Evolutionary conservation across 1,284 basidiomycete species (phyloP), one percentile per base, ranked within the genome.

Genomic region (Fomitopsis betulina): DNA sequence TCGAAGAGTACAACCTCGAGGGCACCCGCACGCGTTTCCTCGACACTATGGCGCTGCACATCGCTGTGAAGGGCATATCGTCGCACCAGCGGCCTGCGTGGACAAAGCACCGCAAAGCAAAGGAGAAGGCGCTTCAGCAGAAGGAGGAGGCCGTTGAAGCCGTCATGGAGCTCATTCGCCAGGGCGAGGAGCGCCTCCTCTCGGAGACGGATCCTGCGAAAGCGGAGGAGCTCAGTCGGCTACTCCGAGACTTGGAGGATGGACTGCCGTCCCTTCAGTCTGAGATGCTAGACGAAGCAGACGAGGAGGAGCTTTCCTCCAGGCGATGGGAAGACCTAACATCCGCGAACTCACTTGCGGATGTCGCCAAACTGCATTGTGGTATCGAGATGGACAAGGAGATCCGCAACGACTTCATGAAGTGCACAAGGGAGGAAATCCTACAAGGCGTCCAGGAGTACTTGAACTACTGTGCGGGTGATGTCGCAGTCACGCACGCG

Each of bases 1-100:
- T 76, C 23, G 93, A 98, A 63, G 97, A 99, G 71, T 98, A 99
- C 70, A 76, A 76, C 56, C 72, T 98, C 5, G 68, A 78, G 0
- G 79, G 82, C 0, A 91, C 91, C 0, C 73, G 81, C 47, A 96
- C 85, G 23, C 85, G 96, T 1, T 99, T 93, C 72, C 74, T 98
- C 39, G 97, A 99, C 70, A 99, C 96, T 0, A 94, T 99, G 85
- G 87, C 94, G 1, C 79, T 99, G 10, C 96, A 99, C 70, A 89
- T 97, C 52, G 94, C 97, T 5, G 91, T 95, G 3, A 89, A 91
- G 60, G 96, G 97, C 6, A 96, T 99, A 58, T 96, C 95, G 0
- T 95, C 93, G 0, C 91, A 95, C 62, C 97, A 99, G 70, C 86
- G 96, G 0, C 93, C 94, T 0, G 91, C 91, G 2, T 99, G 96